Percentiles rank a stretch among this genome's conserved stretches.
These are phyloP conservation scores for Suhomyces sp. DNA, from an alignment of 805 yeast species.

Conservation along the genomic window DNA sequence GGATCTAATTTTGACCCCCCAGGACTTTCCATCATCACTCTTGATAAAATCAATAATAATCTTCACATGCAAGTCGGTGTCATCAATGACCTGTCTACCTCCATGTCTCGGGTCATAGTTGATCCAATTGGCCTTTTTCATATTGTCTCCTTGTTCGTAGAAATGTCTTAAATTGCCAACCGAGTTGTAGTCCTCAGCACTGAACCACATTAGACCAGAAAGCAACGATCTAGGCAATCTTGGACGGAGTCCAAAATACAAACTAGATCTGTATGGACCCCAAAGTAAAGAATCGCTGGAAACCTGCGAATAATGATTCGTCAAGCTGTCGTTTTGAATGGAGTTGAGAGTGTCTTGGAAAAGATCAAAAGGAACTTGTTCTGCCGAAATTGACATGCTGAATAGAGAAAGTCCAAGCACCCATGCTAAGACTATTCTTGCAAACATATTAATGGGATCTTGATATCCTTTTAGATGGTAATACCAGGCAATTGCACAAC, in stretches of 20 bases:
- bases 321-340: constrained; percentile 2
- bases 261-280: constrained; percentile 92
- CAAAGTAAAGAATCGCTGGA: constrained; percentile 46
- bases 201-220: constrained; percentile 88
- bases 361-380: constrained; percentile 22
- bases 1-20: constrained; percentile 79
- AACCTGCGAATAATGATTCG: constrained; percentile 12
- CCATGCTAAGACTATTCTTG: neutral
- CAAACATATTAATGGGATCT: too few species aligned
- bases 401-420: constrained; percentile 1
- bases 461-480: too few species aligned
- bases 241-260: constrained; percentile 85
- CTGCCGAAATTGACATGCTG: neutral
- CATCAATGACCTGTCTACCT: constrained; percentile 75
- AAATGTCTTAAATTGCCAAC: constrained; percentile 63
- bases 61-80: constrained; percentile 59
- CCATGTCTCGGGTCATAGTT: constrained; percentile 84
- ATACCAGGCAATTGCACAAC: too few species aligned
- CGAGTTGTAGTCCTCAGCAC: constrained; percentile 55
- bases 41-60: constrained; percentile 76
- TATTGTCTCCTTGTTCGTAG: constrained; percentile 69
- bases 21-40: constrained; percentile 63
- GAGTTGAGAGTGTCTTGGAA: constrained; percentile 8
- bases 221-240: constrained; percentile 71
- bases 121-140: constrained; percentile 82